A percentile compares a stretch with the other conserved stretches of the same genome.
phyloP scores from a whole-genome alignment of 169 alveolate species.

The Theileria annulata region DNA sequence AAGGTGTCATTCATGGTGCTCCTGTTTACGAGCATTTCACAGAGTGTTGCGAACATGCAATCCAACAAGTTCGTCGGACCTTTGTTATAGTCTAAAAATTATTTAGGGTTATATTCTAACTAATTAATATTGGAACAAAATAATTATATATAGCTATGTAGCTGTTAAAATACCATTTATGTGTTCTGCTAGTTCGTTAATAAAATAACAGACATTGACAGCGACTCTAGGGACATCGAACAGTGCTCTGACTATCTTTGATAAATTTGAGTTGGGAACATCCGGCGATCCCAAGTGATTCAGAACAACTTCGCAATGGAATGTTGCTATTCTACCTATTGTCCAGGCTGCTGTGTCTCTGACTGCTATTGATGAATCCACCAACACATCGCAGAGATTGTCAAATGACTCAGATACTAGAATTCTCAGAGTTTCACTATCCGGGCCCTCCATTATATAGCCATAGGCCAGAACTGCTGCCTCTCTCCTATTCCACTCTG shows the following conservation, averaged over 20 bases:
- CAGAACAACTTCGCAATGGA: conserved; percentile 82
- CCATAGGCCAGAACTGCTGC: conserved; percentile 92
- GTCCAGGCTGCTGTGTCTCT: conserved; percentile 94
- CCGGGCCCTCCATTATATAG: conserved; percentile 91
- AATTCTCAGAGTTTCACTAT: conserved; percentile 82
- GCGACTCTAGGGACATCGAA: conserved; percentile 80
- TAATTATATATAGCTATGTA: neutral
- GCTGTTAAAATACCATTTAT: conserved; percentile 20
- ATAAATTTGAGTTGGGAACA: conserved; percentile 64
- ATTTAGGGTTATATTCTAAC: neutral
- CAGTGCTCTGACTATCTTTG: conserved; percentile 71
- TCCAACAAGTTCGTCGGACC: conserved; percentile 38
- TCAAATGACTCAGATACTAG: conserved; percentile 84
- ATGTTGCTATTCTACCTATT: conserved; percentile 86
- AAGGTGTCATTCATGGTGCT: conserved; percentile 74
- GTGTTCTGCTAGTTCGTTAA: conserved; percentile 73
- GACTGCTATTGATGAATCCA: conserved; percentile 88
- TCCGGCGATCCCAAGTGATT: conserved; percentile 78
- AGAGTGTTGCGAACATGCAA: conserved; percentile 68
- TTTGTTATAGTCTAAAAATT: conserved; percentile 12
- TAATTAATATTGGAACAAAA: neutral
- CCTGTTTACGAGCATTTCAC: conserved; percentile 71
- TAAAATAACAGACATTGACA: conserved; percentile 75
- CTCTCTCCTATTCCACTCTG: conserved; percentile 89
- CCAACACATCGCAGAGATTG: conserved; percentile 80